A percentile compares a stretch with the other conserved stretches of the same genome.
phyloP scores from a whole-genome alignment of 2,329 filamentous ascomycete species.

The Xylariaceae sp. region DNA sequence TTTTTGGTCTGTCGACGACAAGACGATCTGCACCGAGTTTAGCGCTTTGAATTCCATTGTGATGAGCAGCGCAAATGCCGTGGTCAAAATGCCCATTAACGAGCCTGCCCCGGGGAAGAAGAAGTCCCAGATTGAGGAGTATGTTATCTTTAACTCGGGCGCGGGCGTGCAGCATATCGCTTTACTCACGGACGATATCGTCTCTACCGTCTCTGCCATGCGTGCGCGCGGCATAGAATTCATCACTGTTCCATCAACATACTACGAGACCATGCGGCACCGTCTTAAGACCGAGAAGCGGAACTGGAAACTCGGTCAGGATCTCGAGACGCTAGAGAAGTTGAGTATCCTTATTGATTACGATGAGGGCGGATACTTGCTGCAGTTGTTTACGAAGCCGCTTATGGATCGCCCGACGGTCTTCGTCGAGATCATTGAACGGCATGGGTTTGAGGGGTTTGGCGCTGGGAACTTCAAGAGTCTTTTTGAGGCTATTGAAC shows the following conservation, averaged over 20 bases:
- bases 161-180: conserved; percentile 93
- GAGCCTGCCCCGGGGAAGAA: conserved; percentile 88
- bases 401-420: conserved; percentile 92
- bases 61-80: conserved; percentile 79
- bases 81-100: conserved; percentile 98
- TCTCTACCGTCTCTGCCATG: conserved; percentile 70
- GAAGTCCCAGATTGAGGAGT: conserved; percentile 92
- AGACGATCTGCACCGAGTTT: conserved; percentile 88
- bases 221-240: conserved; percentile 88
- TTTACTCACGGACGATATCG: conserved; percentile 75
- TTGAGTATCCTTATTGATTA: conserved; percentile 93
- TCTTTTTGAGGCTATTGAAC: conserved; percentile 90
- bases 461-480: conserved; percentile 96
- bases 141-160: conserved; percentile 83
- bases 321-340: conserved; percentile 70
- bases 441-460: conserved; percentile 86
- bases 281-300: conserved; percentile 63
- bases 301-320: conserved; percentile 66
- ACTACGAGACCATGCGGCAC: conserved; percentile 74
- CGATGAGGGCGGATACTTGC: conserved; percentile 83
- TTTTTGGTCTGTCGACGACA: conserved; percentile 96
- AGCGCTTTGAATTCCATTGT: conserved; percentile 84
- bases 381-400: conserved; percentile 77
- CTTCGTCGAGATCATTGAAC: conserved; percentile 94
- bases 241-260: conserved; percentile 81